Percentiles rank a stretch among this genome's conserved stretches.
These are phyloP conservation scores for Podaxis sp. DNA, from an alignment of 768 basidiomycete genomes.

Conservation along the genomic window DNA sequence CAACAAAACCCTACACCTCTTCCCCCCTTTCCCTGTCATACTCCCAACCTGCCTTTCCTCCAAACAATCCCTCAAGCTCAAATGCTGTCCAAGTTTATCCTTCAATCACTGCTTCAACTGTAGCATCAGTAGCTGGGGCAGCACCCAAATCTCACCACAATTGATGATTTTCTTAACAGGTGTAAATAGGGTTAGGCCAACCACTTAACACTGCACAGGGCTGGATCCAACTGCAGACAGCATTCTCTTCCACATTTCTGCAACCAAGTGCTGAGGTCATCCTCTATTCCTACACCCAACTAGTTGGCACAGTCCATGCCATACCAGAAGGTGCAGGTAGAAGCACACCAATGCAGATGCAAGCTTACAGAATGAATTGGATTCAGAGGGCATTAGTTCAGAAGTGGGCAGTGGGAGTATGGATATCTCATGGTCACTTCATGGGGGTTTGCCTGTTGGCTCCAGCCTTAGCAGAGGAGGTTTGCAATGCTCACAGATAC, in stretches of 20 bases:
- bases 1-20: conserved; percentile 33
- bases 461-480: background rate
- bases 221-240: conserved; percentile 33
- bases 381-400: conserved; percentile 49
- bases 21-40: conserved; percentile 27
- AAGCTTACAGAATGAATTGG: conserved; percentile 41
- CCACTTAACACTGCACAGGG: conserved; percentile 29
- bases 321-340: conserved; percentile 39
- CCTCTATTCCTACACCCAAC: conserved; percentile 83
- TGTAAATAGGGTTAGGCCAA: conserved; percentile 46
- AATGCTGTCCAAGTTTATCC: conserved; percentile 28
- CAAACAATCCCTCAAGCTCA: conserved; percentile 30
- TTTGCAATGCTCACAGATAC: background rate
- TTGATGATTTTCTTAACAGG: conserved; percentile 24
- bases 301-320: conserved; percentile 66
- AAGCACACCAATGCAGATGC: conserved; percentile 40
- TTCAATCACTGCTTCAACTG: conserved; percentile 20
- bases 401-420: conserved; percentile 73
- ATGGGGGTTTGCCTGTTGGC: background rate
- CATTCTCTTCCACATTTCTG: conserved; percentile 46
- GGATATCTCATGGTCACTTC: conserved; percentile 62
- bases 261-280: conserved; percentile 63
- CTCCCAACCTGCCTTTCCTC: conserved; percentile 25
- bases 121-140: background rate
- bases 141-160: conserved; percentile 11